Evolutionary conservation across 1,284 basidiomycete genomes (phyloP).

Genomic region (Mycena citricolor): DNA sequence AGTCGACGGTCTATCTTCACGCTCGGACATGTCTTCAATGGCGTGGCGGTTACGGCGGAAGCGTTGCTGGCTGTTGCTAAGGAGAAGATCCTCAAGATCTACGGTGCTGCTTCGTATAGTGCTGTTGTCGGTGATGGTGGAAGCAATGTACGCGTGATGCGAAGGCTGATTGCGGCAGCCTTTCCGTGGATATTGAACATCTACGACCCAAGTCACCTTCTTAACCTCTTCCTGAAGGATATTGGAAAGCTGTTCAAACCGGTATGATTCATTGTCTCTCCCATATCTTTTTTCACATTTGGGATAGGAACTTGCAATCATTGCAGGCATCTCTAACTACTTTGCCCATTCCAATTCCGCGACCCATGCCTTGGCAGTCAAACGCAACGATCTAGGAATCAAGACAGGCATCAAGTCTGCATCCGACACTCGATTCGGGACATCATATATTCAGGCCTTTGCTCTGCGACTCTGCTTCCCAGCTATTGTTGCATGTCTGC

Average conservation of each 20-base stretch:
- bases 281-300: neutral
- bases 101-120: neutral
- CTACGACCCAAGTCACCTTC: constrained; percentile 21
- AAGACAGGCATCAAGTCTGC: constrained; percentile 15
- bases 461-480: constrained; percentile 14
- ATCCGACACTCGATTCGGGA: constrained; percentile 15
- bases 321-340: constrained; percentile 16
- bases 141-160: constrained; percentile 6
- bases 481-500: constrained; percentile 10
- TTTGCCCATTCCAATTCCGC: constrained; percentile 17
- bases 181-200: constrained; percentile 18
- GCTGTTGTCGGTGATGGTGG: constrained; percentile 11
- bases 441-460: constrained; percentile 11
- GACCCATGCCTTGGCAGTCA: constrained; percentile 6
- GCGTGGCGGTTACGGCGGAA: constrained; percentile 17
- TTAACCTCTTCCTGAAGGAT: constrained; percentile 21
- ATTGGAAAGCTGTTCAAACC: constrained; percentile 19
- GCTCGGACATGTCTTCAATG: constrained; percentile 19
- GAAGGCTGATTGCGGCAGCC: neutral
- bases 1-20: constrained; percentile 18
- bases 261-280: constrained; percentile 2
- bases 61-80: constrained; percentile 9
- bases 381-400: constrained; percentile 10
- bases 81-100: constrained; percentile 5
- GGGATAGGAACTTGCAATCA: constrained; percentile 15